Evolutionary conservation across 345 rosid species (phyloP).

Genomic region (Citrus reticulata): DNA sequence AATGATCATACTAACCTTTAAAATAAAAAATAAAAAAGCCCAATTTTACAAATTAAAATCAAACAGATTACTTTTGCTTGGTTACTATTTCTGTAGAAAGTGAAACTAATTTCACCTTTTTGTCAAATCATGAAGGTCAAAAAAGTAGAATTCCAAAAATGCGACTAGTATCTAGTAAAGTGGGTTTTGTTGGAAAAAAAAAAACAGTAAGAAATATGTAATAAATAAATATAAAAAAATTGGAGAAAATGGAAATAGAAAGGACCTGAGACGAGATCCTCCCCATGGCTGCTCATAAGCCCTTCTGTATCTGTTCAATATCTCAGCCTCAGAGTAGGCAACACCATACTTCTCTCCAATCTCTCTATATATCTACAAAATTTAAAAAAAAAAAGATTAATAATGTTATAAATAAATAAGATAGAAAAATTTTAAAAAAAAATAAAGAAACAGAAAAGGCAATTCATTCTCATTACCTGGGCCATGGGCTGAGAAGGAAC

Average conservation of each 20-base stretch:
- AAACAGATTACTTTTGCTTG: not conserved
- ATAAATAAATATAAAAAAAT: not conserved
- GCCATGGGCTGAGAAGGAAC: conserved; percentile 99
- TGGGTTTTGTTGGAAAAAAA: too few species aligned
- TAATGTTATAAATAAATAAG: too few species aligned
- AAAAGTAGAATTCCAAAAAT: not conserved
- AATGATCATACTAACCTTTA: not conserved
- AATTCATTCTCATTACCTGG: conserved; percentile 40
- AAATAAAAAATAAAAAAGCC: not conserved
- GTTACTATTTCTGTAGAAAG: not conserved
- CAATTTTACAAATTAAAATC: not conserved
- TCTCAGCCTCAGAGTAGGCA: conserved; percentile 80
- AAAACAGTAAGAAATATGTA: too few species aligned
- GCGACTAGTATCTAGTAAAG: not conserved
- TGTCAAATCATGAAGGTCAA: not conserved
- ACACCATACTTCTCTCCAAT: conserved; percentile 96
- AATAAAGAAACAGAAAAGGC: not conserved
- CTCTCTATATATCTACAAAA: conserved; percentile 69
- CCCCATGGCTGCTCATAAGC: conserved; percentile 99
- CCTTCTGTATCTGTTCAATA: conserved; percentile 69
- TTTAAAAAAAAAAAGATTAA: not conserved
- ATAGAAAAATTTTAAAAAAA: too few species aligned
- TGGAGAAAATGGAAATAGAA: not conserved
- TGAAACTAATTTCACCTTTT: not conserved
- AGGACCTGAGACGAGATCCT: conserved; percentile 85